Evolutionary conservation across 345 rosid species (phyloP).

Genomic region (Salix exigua): DNA sequence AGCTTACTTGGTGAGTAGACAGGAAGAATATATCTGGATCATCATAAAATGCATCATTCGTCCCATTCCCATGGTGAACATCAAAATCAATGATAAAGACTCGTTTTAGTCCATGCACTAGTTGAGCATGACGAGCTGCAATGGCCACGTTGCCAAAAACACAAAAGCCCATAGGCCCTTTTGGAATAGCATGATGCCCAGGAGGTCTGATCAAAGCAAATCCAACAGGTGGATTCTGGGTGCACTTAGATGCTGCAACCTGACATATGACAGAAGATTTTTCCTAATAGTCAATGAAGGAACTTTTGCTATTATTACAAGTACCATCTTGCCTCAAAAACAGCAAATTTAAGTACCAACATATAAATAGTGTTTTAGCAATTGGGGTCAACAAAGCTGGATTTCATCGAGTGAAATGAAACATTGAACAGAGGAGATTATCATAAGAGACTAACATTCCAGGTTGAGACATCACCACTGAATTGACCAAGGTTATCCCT

Average conservation of each 20-base stretch:
- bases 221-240: conserved; percentile 60
- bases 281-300: neutral
- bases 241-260: conserved; percentile 63
- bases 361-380: neutral
- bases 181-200: conserved; percentile 88
- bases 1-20: conserved; percentile 85
- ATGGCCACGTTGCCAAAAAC: conserved; percentile 89
- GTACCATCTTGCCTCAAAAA: neutral
- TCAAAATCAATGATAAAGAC: conserved; percentile 86
- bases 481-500: conserved; percentile 81
- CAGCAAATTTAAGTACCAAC: neutral
- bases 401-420: conserved; percentile 6
- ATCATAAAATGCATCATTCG: conserved; percentile 76
- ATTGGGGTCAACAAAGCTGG: neutral
- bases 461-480: conserved; percentile 90
- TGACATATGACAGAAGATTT: conserved; percentile 22
- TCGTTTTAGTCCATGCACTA: conserved; percentile 58
- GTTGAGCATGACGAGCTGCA: conserved; percentile 92
- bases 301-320: neutral
- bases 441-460: conserved; percentile 44
- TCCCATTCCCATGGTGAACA: conserved; percentile 97
- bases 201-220: conserved; percentile 95
- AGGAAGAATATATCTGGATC: conserved; percentile 89
- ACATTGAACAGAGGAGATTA: neutral
- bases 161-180: conserved; percentile 97